phyloP scores from a whole-genome alignment of 108 stramenopile species.

The Chaetoceros tenuissimus region DNA sequence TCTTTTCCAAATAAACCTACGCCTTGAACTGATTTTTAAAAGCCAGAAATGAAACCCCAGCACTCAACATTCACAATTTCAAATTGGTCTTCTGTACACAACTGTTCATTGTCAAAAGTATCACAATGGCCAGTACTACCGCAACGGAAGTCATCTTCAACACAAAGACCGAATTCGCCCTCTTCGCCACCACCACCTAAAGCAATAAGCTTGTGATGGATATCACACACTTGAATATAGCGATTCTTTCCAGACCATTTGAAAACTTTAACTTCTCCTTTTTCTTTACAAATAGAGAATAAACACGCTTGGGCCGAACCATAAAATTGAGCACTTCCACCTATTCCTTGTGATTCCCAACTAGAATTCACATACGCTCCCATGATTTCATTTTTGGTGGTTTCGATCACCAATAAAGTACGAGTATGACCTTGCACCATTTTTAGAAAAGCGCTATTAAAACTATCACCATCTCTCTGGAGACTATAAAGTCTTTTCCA shows the following conservation, averaged over 20 bases:
- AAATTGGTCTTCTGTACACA: slow-evolving; percentile 56
- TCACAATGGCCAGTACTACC: slow-evolving; percentile 77
- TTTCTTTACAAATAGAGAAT: slow-evolving; percentile 1
- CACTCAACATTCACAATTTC: slow-evolving; percentile 62
- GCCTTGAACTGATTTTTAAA: too few relatives aligned
- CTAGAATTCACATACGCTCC: slow-evolving; percentile 74
- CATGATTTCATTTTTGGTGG: slow-evolving; percentile 52
- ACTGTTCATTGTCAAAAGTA: slow-evolving; percentile 79
- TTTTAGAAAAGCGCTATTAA: slow-evolving; percentile 56
- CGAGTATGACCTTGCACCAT: slow-evolving; percentile 33
- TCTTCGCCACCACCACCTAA: slow-evolving; percentile 85
- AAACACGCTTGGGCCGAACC: slow-evolving; percentile 8
- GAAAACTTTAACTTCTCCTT: slow-evolving; percentile 34
- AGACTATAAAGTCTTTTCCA: slow-evolving; percentile 80
- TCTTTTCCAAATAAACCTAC: background rate
- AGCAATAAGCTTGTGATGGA: slow-evolving; percentile 44
- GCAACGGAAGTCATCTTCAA: slow-evolving; percentile 78
- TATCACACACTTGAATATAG: slow-evolving; percentile 78
- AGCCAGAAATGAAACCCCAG: slow-evolving; percentile 54
- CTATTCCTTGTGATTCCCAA: slow-evolving; percentile 37
- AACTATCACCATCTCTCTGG: slow-evolving; percentile 76
- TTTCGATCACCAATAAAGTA: slow-evolving; percentile 66
- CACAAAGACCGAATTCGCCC: slow-evolving; percentile 78
- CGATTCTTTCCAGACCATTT: slow-evolving; percentile 81
- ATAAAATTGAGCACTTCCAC: slow-evolving; percentile 3